Conservation (phyloP, 495 filamentous ascomycete genomes). For the Astrocystis sublimbata region DNA sequence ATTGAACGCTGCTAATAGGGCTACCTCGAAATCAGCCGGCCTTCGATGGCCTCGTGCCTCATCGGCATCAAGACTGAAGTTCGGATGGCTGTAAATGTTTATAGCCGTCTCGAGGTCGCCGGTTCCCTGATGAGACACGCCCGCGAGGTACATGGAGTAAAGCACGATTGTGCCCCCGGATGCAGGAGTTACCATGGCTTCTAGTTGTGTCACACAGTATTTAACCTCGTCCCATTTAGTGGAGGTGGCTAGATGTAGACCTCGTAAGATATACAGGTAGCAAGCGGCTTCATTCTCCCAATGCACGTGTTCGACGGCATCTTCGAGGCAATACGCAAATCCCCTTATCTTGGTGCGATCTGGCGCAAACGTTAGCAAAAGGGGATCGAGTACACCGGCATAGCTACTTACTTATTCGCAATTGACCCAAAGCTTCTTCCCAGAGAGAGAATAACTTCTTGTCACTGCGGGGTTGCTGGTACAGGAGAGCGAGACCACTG, state of each 20-base stretch:
- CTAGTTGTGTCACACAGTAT: slow-evolving; percentile 42
- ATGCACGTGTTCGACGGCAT: slow-evolving; percentile 41
- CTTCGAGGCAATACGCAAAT: slow-evolving; percentile 40
- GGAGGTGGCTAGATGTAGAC: slow-evolving; percentile 46
- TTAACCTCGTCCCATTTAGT: slow-evolving; percentile 49
- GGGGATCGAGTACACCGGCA: slow-evolving; percentile 3
- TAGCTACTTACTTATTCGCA: slow-evolving; percentile 31
- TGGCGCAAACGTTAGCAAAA: slow-evolving; percentile 30
- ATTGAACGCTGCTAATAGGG: slow-evolving; percentile 79
- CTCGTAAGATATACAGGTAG: slow-evolving; percentile 50
- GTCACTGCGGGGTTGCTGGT: slow-evolving; percentile 63
- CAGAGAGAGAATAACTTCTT: slow-evolving; percentile 53
- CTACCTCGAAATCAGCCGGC: slow-evolving; percentile 67
- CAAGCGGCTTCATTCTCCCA: slow-evolving; percentile 48
- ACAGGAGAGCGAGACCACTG: slow-evolving; percentile 67
- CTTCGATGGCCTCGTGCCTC: slow-evolving; percentile 39
- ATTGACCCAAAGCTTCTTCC: slow-evolving; percentile 39
- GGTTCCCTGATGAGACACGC: slow-evolving; percentile 75
- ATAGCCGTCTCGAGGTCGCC: slow-evolving; percentile 69
- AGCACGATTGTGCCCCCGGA: slow-evolving; percentile 36
- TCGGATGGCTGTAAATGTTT: slow-evolving; percentile 60
- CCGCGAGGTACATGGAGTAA: slow-evolving; percentile 67
- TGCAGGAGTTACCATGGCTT: slow-evolving; percentile 33
- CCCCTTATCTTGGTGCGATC: slow-evolving; percentile 32
- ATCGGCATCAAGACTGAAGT: slow-evolving; percentile 52